These are phyloP conservation scores for Saksenaea vasiformis DNA, from an alignment of 371 early-diverging fungal species.

Conservation along the genomic window DNA sequence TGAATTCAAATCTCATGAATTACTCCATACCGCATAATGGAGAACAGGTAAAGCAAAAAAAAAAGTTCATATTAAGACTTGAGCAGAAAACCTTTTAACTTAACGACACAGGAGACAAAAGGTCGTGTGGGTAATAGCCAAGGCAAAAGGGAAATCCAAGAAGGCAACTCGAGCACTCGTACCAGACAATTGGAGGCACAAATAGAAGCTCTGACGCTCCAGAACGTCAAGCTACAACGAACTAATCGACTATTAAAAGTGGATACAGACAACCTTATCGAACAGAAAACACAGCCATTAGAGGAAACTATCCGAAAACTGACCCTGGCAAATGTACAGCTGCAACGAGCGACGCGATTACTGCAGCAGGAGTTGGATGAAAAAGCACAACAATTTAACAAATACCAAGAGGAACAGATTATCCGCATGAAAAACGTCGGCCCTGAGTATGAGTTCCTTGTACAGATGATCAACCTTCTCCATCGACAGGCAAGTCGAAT, in stretches of 20 bases:
- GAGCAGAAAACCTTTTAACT: neutral
- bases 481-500: conserved; percentile 45
- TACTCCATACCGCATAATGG: conserved; percentile 51
- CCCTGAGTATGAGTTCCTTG: conserved; percentile 55
- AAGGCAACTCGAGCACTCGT: conserved; percentile 43
- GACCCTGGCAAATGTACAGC: conserved; percentile 42
- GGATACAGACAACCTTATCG: conserved; percentile 51
- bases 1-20: conserved; percentile 54
- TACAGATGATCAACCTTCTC: conserved; percentile 56
- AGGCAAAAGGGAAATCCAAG: conserved; percentile 37
- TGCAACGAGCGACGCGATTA: conserved; percentile 44
- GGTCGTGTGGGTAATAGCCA: neutral
- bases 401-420: conserved; percentile 36
- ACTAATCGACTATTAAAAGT: conserved; percentile 52
- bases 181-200: conserved; percentile 45
- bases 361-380: conserved; percentile 47
- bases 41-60: conserved; percentile 7
- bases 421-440: conserved; percentile 49
- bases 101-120: neutral
- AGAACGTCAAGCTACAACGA: conserved; percentile 50
- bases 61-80: neutral
- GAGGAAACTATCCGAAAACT: conserved; percentile 42
- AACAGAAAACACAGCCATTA: conserved; percentile 49
- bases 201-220: conserved; percentile 48
- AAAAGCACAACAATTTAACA: conserved; percentile 27